phyloP scores from a whole-genome alignment of 2,329 filamentous ascomycete genomes.

The Calonectria pseudoreteaudii region DNA sequence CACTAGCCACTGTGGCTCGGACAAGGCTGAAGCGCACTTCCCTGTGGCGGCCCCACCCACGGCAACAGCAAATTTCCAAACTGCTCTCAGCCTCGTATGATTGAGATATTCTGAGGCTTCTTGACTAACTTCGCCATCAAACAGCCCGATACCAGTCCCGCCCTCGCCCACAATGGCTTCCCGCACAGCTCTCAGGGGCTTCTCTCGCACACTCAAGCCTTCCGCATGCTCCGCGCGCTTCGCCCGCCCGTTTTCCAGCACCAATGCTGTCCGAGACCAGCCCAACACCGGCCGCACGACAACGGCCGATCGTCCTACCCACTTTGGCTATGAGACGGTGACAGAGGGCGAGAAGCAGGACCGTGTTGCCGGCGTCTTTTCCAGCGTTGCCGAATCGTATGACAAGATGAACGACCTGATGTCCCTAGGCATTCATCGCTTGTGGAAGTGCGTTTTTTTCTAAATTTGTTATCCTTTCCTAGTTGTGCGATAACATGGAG shows the following conservation, averaged over 20 bases:
- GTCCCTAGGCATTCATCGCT: constrained; percentile 95
- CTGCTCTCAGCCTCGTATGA: constrained; percentile 44
- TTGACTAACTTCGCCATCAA: constrained; percentile 33
- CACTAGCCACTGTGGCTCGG: constrained; percentile 35
- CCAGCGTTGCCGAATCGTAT: constrained; percentile 93
- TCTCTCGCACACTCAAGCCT: constrained; percentile 38
- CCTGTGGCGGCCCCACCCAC: constrained; percentile 22
- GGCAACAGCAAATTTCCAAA: constrained; percentile 38
- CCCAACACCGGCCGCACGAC: constrained; percentile 33
- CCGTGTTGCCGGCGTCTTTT: constrained; percentile 88
- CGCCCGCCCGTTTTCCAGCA: constrained; percentile 45
- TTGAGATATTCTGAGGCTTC: constrained; percentile 16
- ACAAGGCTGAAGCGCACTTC: constrained; percentile 36
- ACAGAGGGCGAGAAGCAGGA: constrained; percentile 80
- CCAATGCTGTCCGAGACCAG: constrained; percentile 41
- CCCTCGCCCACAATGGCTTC: constrained; percentile 42
- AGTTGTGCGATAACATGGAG: background rate
- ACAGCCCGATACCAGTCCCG: constrained; percentile 23
- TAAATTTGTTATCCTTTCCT: background rate
- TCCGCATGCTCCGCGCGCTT: constrained; percentile 27
- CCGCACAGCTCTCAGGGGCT: constrained; percentile 45
- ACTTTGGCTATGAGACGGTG: constrained; percentile 92
- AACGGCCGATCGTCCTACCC: constrained; percentile 72
- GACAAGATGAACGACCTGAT: constrained; percentile 99
- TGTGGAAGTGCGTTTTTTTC: constrained; percentile 79